Percentiles rank a stretch among this genome's conserved stretches.
These are phyloP conservation scores for Corinectria fuckeliana DNA, from an alignment of 2,329 filamentous ascomycete genomes.

Conservation along the genomic window DNA sequence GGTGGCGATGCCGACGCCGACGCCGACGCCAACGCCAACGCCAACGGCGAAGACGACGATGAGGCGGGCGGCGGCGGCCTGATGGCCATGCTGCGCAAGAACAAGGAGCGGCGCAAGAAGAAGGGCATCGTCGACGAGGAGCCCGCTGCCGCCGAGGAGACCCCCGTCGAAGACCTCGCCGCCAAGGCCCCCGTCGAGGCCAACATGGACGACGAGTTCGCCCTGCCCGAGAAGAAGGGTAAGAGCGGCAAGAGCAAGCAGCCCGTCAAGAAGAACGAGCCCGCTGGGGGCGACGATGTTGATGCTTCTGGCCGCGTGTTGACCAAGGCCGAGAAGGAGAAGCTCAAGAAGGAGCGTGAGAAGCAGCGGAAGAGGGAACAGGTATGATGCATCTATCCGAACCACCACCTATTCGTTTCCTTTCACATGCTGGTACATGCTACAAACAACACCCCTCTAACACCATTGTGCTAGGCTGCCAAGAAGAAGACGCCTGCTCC, in stretches of 20 bases:
- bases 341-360: slow-evolving; percentile 95
- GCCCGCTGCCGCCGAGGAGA: slow-evolving; percentile 48
- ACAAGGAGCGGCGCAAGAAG: slow-evolving; percentile 87
- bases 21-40: slow-evolving; percentile 55
- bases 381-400: slow-evolving; percentile 53
- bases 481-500: slow-evolving; percentile 74
- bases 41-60: slow-evolving; percentile 59
- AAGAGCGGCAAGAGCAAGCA: slow-evolving; percentile 61
- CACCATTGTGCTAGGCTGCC: slow-evolving; percentile 60
- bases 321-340: slow-evolving; percentile 99
- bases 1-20: slow-evolving; percentile 57
- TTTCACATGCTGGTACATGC: slow-evolving; percentile 2
- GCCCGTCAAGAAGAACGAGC: slow-evolving; percentile 52
- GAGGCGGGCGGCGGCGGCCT: slow-evolving; percentile 68
- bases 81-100: slow-evolving; percentile 82
- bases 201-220: slow-evolving; percentile 84
- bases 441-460: slow-evolving; percentile 20
- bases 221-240: slow-evolving; percentile 77
- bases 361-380: slow-evolving; percentile 99
- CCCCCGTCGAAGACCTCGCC: slow-evolving; percentile 68
- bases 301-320: slow-evolving; percentile 73
- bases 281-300: slow-evolving; percentile 60
- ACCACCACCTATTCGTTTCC: neutral
- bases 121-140: slow-evolving; percentile 76
- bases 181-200: slow-evolving; percentile 82